phyloP scores from a whole-genome alignment of 352 stramenopile genomes.

The Phytophthora hybrid region DNA sequence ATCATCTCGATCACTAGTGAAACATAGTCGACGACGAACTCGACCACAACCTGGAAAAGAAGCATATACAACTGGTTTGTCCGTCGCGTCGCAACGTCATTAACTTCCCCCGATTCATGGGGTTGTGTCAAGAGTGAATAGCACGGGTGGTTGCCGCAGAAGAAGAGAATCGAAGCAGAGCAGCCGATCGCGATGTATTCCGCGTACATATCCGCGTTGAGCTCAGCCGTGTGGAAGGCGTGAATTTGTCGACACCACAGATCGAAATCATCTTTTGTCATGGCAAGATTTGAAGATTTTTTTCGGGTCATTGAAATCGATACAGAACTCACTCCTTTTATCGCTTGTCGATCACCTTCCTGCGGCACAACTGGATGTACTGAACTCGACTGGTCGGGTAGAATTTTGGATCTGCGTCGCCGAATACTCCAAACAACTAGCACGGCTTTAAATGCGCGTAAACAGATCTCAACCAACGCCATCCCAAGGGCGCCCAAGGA shows the following conservation, averaged over 20 bases:
- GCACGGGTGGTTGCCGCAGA: conserved; percentile 39
- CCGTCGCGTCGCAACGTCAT: background rate
- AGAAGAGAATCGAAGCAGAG: conserved; percentile 34
- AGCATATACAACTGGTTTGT: conserved; percentile 11
- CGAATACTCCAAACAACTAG: conserved; percentile 24
- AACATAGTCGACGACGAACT: conserved; percentile 28
- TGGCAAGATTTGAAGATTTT: background rate
- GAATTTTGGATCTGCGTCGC: background rate
- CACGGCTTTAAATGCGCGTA: conserved; percentile 34
- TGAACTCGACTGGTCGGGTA: background rate
- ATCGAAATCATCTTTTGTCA: conserved; percentile 5
- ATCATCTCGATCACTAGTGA: conserved; percentile 30
- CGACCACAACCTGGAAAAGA: conserved; percentile 13
- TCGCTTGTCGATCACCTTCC: background rate
- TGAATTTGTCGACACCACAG: conserved; percentile 25
- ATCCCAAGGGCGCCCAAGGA: conserved; percentile 30
- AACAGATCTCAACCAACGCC: conserved; percentile 40
- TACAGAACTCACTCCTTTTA: background rate
- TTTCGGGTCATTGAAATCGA: background rate
- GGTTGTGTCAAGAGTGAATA: conserved; percentile 28
- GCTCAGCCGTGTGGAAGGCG: conserved; percentile 17
- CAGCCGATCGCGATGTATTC: conserved; percentile 53
- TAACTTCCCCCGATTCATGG: background rate
- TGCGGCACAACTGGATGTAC: background rate
- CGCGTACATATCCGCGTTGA: conserved; percentile 39